Conservation (phyloP, 805 yeast genomes). For the Saturnispora mendoncae region DNA sequence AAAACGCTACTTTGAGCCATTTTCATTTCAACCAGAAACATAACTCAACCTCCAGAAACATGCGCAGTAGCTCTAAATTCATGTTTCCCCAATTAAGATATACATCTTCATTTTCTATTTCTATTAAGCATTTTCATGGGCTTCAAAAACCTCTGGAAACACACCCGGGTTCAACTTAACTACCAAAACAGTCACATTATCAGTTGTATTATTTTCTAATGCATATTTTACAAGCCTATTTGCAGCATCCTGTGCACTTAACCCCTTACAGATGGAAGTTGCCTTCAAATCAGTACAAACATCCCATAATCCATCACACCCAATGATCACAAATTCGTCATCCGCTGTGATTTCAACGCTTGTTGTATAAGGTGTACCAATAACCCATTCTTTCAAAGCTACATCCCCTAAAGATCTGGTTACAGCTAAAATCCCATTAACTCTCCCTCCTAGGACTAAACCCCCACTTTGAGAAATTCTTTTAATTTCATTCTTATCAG, state of each 20-base stretch:
- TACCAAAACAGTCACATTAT: conserved; percentile 90
- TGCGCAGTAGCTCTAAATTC: no score
- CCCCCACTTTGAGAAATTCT: conserved; percentile 80
- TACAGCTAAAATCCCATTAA: conserved; percentile 92
- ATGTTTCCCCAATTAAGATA: no score
- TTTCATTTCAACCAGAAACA: no score
- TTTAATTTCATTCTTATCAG: conserved; percentile 66
- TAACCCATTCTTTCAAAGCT: conserved; percentile 82
- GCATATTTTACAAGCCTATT: conserved; percentile 63
- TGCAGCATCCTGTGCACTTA: conserved; percentile 60
- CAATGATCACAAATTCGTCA: conserved; percentile 78
- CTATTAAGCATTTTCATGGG: not conserved
- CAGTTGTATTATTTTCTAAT: conserved; percentile 70
- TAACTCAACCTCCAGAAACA: no score
- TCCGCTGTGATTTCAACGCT: conserved; percentile 58
- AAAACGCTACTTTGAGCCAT: no score
- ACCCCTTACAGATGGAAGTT: conserved; percentile 47
- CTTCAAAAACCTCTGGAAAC: not conserved
- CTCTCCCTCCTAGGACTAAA: conserved; percentile 78
- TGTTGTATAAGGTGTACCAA: conserved; percentile 89
- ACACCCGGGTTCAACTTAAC: conserved; percentile 40
- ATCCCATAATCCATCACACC: conserved; percentile 98
- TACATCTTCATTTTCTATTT: no score
- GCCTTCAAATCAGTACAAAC: conserved; percentile 82
- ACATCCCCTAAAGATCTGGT: conserved; percentile 89